Evolutionary conservation across 106 monocot genomes (phyloP).

Genomic region (Apostasia shenzhenica): DNA sequence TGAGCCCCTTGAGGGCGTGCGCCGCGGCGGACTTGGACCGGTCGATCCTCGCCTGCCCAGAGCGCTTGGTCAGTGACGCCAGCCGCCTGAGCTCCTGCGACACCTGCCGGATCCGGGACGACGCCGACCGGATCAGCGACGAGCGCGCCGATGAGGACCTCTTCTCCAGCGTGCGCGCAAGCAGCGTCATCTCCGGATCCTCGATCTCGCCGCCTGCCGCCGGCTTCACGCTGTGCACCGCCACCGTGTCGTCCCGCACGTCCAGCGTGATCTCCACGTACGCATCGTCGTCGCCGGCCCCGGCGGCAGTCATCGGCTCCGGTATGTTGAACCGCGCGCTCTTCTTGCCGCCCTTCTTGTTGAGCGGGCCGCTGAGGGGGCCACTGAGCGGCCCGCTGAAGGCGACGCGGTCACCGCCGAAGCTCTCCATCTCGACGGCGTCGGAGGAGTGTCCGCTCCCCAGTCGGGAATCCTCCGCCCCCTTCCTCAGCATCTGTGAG

Average conservation of each 20-base stretch:
- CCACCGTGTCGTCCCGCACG: constrained; percentile 80
- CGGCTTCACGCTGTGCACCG: constrained; percentile 93
- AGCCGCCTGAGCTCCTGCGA: constrained; percentile 68
- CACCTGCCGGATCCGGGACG: constrained; percentile 45
- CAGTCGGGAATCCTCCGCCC: background rate
- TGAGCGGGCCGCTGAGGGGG: constrained; percentile 38
- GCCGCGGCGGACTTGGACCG: constrained; percentile 63
- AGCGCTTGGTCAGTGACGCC: constrained; percentile 31
- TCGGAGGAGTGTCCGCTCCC: constrained; percentile 3
- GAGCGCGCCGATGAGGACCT: constrained; percentile 29
- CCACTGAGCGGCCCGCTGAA: constrained; percentile 66
- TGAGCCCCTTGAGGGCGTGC: constrained; percentile 71
- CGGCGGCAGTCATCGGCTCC: background rate
- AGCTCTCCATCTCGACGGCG: constrained; percentile 5
- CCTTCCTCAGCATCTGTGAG: too few relatives aligned
- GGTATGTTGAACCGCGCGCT: constrained; percentile 73
- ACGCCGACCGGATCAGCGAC: constrained; percentile 31
- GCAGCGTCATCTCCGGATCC: constrained; percentile 69
- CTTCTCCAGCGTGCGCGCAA: constrained; percentile 70
- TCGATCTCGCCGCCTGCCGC: constrained; percentile 35
- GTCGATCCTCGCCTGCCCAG: constrained; percentile 25
- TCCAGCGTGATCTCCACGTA: constrained; percentile 98
- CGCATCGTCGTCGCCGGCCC: constrained; percentile 34
- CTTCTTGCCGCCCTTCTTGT: constrained; percentile 32
- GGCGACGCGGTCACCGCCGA: constrained; percentile 9